Base-by-base conservation (phyloP, 495 filamentous ascomycete genomes). In the Astrothelium subdiscretum region DNA sequence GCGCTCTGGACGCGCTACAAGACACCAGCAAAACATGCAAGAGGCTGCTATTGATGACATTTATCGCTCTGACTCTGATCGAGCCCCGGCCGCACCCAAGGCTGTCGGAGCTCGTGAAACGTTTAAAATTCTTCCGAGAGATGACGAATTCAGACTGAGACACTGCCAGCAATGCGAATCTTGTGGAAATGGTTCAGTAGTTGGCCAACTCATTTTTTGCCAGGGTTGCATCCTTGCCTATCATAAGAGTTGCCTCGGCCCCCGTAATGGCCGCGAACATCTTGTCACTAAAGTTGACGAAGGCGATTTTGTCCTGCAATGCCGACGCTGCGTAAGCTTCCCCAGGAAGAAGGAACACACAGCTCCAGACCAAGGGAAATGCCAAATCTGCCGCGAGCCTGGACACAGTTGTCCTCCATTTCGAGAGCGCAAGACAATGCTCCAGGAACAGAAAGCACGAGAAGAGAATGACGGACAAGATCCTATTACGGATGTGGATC, bases 161-260 rank as follows among this genome's bases (percentile, higher is more conserved):
- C 95, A 99, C 71, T 80, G 75, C n/a, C 73, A 81, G 20, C 69
- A 68, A 4, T 99, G 95, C 71, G 86, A 89, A 63, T 76, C 80
- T n/a, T 99, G 95, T 72, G 72, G 75, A 20, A 71, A 74, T 32
- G 83, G 80, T 10, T 73, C 81, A 52, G 79, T 79, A 0, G 65
- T 64, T 18, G 77, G 84, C 0, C 73, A 75, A 11, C 77, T 97
- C 24, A 78, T 97, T 3, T 87, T 81, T 67, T 99, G 95, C 66
- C 95, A 99, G 71, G 92, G 95, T 22, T 99, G 95, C 71, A 89
- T 84, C 2, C 79, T 82, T 26, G 78, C 87, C 0, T 96, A 89
- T 65, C 95, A 99, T 68, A 86, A 88, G 67, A 69, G 66, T 32
- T 99, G 95, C 69, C 77, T 99, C 15, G 90, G 91, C 22, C 71